Base-by-base conservation (phyloP, 176 grass and related monocot genomes). In the Raddia guianensis region DNA sequence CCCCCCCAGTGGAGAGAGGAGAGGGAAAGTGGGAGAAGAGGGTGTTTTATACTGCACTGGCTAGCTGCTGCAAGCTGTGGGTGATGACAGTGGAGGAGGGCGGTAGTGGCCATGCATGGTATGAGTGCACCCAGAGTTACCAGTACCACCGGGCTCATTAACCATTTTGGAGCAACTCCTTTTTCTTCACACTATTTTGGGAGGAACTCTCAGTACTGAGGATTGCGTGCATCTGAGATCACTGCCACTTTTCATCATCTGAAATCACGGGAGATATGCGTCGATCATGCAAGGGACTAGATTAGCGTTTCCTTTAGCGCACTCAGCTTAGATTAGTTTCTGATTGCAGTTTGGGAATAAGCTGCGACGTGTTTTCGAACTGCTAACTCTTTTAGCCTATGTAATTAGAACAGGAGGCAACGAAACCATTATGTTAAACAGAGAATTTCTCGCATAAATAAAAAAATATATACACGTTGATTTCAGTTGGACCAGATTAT, bases 31-130 rank as follows among this genome's bases (percentile, higher is more conserved):
- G 49, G 54, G 71, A 79, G 63, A 63, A 42, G 73, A 53, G 33
- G 56, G 42, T 80, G 19, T 85, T 71, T 85, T 89, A 89, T 89
- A 89, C 5, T 34, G 59, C 59, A 62, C 33, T 62, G 59, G 21
- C 11, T 6, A 12, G 11, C 5, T 15, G 13, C 1, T 0, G 4
- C 10, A 49, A 49, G 10, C 0, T 12, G 10, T 58, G 56, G 46
- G 54, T 53, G 62, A n/a, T 35, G 60, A 37, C 37, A 45, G 60
- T 65, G 48, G 18, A 79, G 62, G 34, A 40, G 37, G 37, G 0
- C 12, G 35, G 49, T 68, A 52, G 19, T 13, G 49, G 49, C 45
- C 33, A 21, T 68, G 77, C 77, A 68, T 67, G 18, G 63, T 6
- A 42, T 15, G n/a, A 56, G 63, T 46, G 63, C 64, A 80, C 8